Base-by-base conservation (phyloP, 139 green algal species). In the Coelastrella sp. region DNA sequence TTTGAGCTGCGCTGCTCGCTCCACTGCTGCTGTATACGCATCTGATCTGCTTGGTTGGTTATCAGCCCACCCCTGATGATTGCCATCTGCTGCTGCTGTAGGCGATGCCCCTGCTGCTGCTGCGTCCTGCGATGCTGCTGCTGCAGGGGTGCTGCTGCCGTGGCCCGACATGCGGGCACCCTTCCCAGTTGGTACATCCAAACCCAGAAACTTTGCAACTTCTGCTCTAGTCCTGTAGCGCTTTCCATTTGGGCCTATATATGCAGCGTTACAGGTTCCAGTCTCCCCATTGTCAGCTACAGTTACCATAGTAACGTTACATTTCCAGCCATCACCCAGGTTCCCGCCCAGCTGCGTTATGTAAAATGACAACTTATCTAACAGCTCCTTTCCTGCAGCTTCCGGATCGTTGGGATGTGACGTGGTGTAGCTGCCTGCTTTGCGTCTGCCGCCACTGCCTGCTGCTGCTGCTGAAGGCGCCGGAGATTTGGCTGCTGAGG, bases 211-310 rank as follows among this genome's bases (percentile, higher is more conserved):
- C 54, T 87, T 83, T 5, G 90, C 88, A 7, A 97, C 92, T 89
- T 96, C 94, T 4, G 80, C 64, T 3, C 92, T 82, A 0, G 95
- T 96, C 13, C 95, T 83, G 78, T 94, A 93, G 11, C 93, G 88
- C 75, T 94, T 93, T 17, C 92, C 93, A 3, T 61, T 87, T 0
- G 95, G 95, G 0, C 58, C 92, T 47, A 91, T 86, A 88, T 96
- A 97, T 3, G 89, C 89, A 32, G 85, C 78, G 16, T 88, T 88
- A 68, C 83, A 88, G 17, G 83, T 88, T 54, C 83, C 83, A 3
- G 54, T 88, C 11, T 80, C 68, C 19, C 66, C 83, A 17, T 56
- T 61, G 7, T 88, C 83, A 22, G 66, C 20, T n/a, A 88, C 19
- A 32, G 83, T 80, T 7, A 94, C 94, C 54, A 93, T 83, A 83